Conservation (phyloP, 768 basidiomycete genomes). For the Strobilomyces dryophilus region DNA sequence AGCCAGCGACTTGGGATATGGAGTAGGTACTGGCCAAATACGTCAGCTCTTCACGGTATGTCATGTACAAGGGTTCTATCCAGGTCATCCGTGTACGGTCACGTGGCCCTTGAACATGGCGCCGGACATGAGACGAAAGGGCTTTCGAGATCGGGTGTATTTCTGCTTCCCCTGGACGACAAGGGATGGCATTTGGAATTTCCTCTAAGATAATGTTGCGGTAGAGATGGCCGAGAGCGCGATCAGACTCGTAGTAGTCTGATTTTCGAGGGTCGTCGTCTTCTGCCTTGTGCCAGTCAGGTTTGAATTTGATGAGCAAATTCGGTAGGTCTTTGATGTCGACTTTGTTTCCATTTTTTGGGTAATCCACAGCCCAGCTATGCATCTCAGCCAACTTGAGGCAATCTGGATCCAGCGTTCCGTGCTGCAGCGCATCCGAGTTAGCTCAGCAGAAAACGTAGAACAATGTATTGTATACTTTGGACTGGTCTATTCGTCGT, state of each 20-base stretch:
- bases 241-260: slow-evolving; percentile 1
- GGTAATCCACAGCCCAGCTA: slow-evolving; percentile 71
- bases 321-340: slow-evolving; percentile 50
- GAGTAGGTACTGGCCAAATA: neutral
- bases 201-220: neutral
- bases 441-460: neutral
- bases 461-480: slow-evolving; percentile 33
- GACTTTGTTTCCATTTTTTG: slow-evolving; percentile 71
- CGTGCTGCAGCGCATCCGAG: slow-evolving; percentile 38
- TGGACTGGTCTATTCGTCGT: slow-evolving; percentile 55
- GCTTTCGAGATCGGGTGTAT: neutral
- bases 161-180: neutral
- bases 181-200: neutral
- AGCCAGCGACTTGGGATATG: neutral
- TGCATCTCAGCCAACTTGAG: slow-evolving; percentile 53
- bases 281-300: slow-evolving; percentile 42
- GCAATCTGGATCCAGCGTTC: slow-evolving; percentile 60
- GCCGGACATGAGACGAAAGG: neutral
- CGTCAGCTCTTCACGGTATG: slow-evolving; percentile 1
- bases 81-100: neutral
- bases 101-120: neutral
- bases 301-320: slow-evolving; percentile 60
- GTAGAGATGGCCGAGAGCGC: slow-evolving; percentile 1
- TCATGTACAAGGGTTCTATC: neutral
- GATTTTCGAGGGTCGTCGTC: neutral